Evolutionary conservation across 176 grass and related monocot species (phyloP).

Genomic region (Zoysia japonica): DNA sequence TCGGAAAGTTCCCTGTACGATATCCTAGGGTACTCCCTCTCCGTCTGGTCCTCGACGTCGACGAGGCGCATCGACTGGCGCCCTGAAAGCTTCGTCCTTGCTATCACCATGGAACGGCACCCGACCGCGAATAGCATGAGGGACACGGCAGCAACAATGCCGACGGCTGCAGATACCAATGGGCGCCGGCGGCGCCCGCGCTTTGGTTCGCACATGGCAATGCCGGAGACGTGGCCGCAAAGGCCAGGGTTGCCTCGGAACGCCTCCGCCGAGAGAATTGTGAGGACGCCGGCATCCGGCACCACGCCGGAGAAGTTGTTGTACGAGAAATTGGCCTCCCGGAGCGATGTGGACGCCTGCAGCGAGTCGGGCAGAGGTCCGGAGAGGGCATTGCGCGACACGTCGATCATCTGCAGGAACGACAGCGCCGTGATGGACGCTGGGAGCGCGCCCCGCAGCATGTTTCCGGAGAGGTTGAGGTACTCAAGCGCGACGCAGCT

Average conservation of each 20-base stretch:
- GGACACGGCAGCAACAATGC: slow-evolving; percentile 34
- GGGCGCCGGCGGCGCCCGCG: slow-evolving; percentile 5
- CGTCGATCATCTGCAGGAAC: slow-evolving; percentile 62
- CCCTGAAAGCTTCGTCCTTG: background rate
- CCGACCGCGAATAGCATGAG: slow-evolving; percentile 29
- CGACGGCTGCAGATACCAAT: background rate
- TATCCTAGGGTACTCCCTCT: slow-evolving; percentile 64
- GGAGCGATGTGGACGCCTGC: slow-evolving; percentile 54
- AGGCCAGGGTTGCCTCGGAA: slow-evolving; percentile 59
- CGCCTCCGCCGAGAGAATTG: slow-evolving; percentile 44
- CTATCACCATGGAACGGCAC: slow-evolving; percentile 16
- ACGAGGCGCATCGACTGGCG: slow-evolving; percentile 26
- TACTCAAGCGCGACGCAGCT: slow-evolving; percentile 78
- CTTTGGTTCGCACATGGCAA: slow-evolving; percentile 28
- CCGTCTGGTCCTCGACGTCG: slow-evolving; percentile 41
- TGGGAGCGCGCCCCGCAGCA: slow-evolving; percentile 57
- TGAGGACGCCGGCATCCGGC: slow-evolving; percentile 47
- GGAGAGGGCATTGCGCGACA: slow-evolving; percentile 56
- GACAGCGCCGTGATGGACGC: slow-evolving; percentile 55
- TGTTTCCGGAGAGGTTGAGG: slow-evolving; percentile 75
- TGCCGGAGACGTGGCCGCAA: slow-evolving; percentile 48
- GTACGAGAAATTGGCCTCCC: slow-evolving; percentile 60
- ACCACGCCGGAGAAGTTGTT: slow-evolving; percentile 72
- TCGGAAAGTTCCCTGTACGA: slow-evolving; percentile 66
- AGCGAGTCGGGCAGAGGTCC: slow-evolving; percentile 46